Evolutionary conservation across 2,329 filamentous ascomycete species (phyloP).

Genomic region (Penicillium sp.): DNA sequence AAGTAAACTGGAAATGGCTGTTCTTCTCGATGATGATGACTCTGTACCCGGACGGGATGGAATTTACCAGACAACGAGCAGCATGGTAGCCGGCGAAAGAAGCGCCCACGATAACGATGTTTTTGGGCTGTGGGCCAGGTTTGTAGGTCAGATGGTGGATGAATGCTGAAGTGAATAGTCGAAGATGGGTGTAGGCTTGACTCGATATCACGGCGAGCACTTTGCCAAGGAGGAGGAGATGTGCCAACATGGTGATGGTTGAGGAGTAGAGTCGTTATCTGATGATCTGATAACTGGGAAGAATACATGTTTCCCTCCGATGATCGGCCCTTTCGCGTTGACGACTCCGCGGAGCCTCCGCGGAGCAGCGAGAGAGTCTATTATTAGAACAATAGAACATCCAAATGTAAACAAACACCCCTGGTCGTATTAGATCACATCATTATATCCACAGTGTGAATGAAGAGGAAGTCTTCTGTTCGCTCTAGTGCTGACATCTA

Average conservation of each 20-base stretch:
- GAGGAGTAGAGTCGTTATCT: too few relatives aligned
- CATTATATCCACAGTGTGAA: too few relatives aligned
- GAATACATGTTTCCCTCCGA: too few relatives aligned
- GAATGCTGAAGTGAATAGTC: neutral
- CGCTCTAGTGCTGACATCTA: too few relatives aligned
- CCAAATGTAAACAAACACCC: too few relatives aligned
- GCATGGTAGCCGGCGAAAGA: conserved; percentile 62
- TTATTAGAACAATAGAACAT: too few relatives aligned
- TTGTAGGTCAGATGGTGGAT: conserved; percentile 20
- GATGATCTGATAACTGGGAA: too few relatives aligned
- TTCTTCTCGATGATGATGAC: conserved; percentile 64
- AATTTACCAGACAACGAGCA: conserved; percentile 53
- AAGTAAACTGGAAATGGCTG: conserved; percentile 65
- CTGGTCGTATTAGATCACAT: too few relatives aligned
- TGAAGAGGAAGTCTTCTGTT: too few relatives aligned
- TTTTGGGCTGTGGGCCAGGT: conserved; percentile 34
- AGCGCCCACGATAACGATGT: conserved; percentile 61
- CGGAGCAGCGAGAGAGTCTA: too few relatives aligned
- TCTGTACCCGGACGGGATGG: conserved; percentile 55
- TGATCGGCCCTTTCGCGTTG: too few relatives aligned
- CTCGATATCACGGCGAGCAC: conserved; percentile 4
- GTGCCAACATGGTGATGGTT: conserved; percentile 6
- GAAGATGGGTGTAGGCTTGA: conserved; percentile 2
- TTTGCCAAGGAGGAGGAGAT: conserved; percentile 7
- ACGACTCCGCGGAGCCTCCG: too few relatives aligned